Evolutionary conservation across 2,329 filamentous ascomycete species (phyloP), one percentile per base, ranked within the genome.

Genomic region (Dryadomyces quercus-mongolicae): DNA sequence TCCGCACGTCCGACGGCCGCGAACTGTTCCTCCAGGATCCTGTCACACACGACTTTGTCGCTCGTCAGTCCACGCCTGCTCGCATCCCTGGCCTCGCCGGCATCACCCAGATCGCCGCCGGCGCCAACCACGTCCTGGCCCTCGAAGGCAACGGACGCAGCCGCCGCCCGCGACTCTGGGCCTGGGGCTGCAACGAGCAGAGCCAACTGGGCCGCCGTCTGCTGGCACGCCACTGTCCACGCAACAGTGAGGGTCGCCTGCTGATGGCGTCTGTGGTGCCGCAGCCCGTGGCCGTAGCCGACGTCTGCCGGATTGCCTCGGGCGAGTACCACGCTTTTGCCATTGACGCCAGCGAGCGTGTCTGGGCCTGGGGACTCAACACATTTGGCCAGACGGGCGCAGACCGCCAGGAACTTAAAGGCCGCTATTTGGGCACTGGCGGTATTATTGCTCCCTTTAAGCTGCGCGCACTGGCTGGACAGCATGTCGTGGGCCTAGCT

Each of bases 351-450:
- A 72, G 74, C 25, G 81, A 76, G 53, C 77, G 77, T 52, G 77
- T 85, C 42, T 85, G 77, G 68, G 74, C 75, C 1, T 86, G 82
- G 82, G 82, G 82, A 25, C 68, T 82, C 55, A 85, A 86, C 70
- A 80, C 76, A 62, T 85, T 78, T 62, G 81, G 80, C 54, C 75
- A 85, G 65, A 81, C 80, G 8, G 82, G 79, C 49, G 52, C 44
- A 34, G 49, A n/a, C 16, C 53, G 42, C 16, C 31, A 34, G n/a
- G 38, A 4, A 2, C 49, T 51, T 36, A 74, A 77, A 52, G 72
- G 75, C 52, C 55, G 52, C 20, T 15, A 16, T 43, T 45, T 20
- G 9, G n/a, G n/a, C n/a, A n/a, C n/a, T n/a, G n/a, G n/a, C n/a
- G n/a, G n/a, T n/a, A n/a, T n/a, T n/a, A n/a, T n/a, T n/a, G n/a